Evolutionary conservation across 768 basidiomycete species (phyloP).

Genomic region (Xanthoconium purpureum): DNA sequence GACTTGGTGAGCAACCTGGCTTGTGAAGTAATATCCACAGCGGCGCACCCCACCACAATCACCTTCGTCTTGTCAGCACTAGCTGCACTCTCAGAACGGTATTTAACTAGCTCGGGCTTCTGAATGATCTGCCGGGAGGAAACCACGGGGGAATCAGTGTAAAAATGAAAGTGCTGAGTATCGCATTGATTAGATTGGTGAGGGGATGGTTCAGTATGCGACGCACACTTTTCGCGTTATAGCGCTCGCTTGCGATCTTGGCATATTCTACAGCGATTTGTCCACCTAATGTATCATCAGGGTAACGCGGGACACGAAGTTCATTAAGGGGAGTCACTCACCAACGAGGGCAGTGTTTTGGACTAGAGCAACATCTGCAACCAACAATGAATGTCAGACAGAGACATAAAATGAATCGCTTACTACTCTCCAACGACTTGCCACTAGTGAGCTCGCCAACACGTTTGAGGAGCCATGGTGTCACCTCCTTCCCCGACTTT

Average conservation of each 20-base stretch:
- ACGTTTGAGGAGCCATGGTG: slow-evolving; percentile 88
- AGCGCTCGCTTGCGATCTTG: slow-evolving; percentile 37
- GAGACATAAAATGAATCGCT: slow-evolving; percentile 24
- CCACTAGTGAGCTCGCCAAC: slow-evolving; percentile 80
- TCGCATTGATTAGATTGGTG: background rate
- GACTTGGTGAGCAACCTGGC: slow-evolving; percentile 34
- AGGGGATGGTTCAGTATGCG: background rate
- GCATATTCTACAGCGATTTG: slow-evolving; percentile 78
- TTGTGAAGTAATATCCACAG: slow-evolving; percentile 80
- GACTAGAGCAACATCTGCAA: slow-evolving; percentile 79
- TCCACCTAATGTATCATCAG: slow-evolving; percentile 48
- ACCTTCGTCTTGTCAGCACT: slow-evolving; percentile 42
- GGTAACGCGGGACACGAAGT: background rate
- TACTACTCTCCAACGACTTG: slow-evolving; percentile 68
- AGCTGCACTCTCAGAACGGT: background rate
- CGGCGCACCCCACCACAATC: slow-evolving; percentile 80
- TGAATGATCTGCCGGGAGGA: background rate
- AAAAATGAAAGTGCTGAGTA: slow-evolving; percentile 17
- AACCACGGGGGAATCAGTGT: background rate
- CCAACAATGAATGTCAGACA: background rate
- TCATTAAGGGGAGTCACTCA: slow-evolving; percentile 31
- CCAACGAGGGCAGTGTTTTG: slow-evolving; percentile 86
- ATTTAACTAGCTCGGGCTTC: background rate
- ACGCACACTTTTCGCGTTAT: slow-evolving; percentile 19
- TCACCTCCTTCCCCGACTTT: slow-evolving; percentile 83